Base-by-base conservation (phyloP, 2,329 filamentous ascomycete genomes). In the Verticillium alfalfae region DNA sequence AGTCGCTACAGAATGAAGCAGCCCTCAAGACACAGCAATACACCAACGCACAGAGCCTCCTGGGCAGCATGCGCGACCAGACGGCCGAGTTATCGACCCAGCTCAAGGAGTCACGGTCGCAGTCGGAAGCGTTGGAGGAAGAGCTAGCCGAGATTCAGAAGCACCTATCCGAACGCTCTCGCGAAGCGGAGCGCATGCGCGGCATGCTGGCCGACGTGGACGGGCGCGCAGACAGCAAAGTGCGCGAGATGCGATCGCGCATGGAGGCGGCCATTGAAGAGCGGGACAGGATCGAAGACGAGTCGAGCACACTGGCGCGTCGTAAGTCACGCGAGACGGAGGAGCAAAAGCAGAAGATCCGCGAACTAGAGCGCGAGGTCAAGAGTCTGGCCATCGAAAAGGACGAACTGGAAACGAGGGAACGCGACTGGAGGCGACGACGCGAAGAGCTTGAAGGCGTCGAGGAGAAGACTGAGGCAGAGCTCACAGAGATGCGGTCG, bases 111-210 rank as follows among this genome's bases (percentile, higher is more conserved):
- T 87, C 91, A 1, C 88, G 90, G 64, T 86, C 89, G 58, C 88
- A 92, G 66, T 90, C 88, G 45, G 93, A 97, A 70, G 91, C 88
- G 62, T 79, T 98, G 0, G 94, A 97, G 70, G 95, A 99, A 75
- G 95, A 99, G 73, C 82, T 98, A 1, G 86, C 87, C 1, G 95
- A 99, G 74, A 89, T 93, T 3, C 93, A 96, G 72, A 86, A 92
- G 62, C 84, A 97, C 64, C 83, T 99, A 2, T 87, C 86, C 59
- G 95, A 99, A 75, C 88, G 95, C 34, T 94, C 92, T 4, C 87
- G 95, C 54, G 95, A 99, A 76, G 91, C 88, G 34, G 94, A 98
- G 78, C 97, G 92, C 1, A 98, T 99, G 93, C 87, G 95, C 38
- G 84, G 93, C 57, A 82, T 98, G 63, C 80, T 99, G 13, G 88